Evolutionary conservation across 768 basidiomycete genomes (phyloP).

Genomic region (Boletus rex-veris): DNA sequence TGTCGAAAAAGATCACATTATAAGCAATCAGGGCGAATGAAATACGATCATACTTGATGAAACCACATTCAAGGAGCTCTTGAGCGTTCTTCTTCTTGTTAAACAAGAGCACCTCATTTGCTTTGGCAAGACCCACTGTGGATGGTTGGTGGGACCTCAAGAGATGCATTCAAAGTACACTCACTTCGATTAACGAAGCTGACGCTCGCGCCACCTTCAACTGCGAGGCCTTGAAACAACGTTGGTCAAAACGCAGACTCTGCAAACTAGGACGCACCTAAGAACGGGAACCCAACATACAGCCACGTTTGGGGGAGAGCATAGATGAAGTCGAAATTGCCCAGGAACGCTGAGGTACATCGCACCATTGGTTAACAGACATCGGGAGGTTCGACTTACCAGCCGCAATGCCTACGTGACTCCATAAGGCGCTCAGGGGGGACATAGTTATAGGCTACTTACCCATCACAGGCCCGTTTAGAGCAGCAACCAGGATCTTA

Average conservation of each 20-base stretch:
- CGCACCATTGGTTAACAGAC: background rate
- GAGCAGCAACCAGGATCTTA: conserved; percentile 65
- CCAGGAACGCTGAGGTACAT: conserved; percentile 47
- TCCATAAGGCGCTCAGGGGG: conserved; percentile 1
- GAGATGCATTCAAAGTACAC: conserved; percentile 10
- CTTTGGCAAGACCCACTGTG: conserved; percentile 65
- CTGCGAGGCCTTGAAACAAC: conserved; percentile 48
- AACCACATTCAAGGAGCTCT: conserved; percentile 57
- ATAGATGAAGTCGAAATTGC: conserved; percentile 75
- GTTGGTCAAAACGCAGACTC: conserved; percentile 1
- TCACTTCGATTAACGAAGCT: conserved; percentile 64
- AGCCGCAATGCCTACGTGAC: conserved; percentile 55
- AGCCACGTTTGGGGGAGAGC: conserved; percentile 59
- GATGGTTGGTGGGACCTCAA: background rate
- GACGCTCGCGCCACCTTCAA: conserved; percentile 69
- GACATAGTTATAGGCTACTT: background rate
- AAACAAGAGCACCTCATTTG: conserved; percentile 69
- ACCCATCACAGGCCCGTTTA: conserved; percentile 80
- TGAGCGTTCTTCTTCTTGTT: conserved; percentile 62
- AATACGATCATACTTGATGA: conserved; percentile 52
- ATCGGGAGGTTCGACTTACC: conserved; percentile 33
- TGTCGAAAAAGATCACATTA: conserved; percentile 23
- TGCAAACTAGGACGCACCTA: conserved; percentile 36
- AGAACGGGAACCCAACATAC: conserved; percentile 63
- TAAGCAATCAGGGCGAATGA: background rate